A percentile compares a stretch with the other conserved stretches of the same genome.
Conservation (phyloP, 169 alveolate species). For the Plasmodium berghei region DNA sequence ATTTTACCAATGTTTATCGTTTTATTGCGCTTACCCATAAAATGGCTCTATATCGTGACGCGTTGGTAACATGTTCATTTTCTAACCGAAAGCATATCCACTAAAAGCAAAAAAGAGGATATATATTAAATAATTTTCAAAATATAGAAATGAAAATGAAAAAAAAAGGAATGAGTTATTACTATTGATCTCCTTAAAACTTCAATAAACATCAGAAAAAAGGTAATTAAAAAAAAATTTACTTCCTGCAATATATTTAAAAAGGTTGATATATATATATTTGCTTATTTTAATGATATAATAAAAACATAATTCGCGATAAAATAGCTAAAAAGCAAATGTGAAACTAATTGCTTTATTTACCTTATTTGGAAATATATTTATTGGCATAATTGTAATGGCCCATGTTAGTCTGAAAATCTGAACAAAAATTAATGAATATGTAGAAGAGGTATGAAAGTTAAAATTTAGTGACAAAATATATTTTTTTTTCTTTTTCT, state of each 20-base stretch:
- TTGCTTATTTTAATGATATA: too few relatives aligned
- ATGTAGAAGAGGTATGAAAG: background rate
- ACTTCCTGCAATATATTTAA: slow-evolving; percentile 20
- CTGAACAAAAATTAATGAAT: slow-evolving; percentile 16
- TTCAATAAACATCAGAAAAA: slow-evolving; percentile 62
- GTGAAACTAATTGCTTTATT: background rate
- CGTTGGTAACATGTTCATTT: slow-evolving; percentile 89
- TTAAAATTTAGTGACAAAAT: background rate
- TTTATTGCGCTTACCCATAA: slow-evolving; percentile 86
- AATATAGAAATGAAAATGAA: background rate
- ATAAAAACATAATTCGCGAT: too few relatives aligned
- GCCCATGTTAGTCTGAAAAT: slow-evolving; percentile 88
- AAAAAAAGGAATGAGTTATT: background rate
- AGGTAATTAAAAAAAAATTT: slow-evolving; percentile 40
- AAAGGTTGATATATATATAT: too few relatives aligned
- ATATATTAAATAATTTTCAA: background rate
- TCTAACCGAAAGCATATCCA: slow-evolving; percentile 89
- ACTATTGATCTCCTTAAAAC: slow-evolving; percentile 68
- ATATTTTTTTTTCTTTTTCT: background rate
- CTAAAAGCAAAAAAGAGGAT: slow-evolving; percentile 50
- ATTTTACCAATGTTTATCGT: too few relatives aligned
- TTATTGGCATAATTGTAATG: slow-evolving; percentile 84
- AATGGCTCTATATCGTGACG: slow-evolving; percentile 87
- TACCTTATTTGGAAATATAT: slow-evolving; percentile 77
- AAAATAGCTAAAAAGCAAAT: background rate